Conservation (phyloP, 371 early-diverging fungal genomes). For the Rhizopus arrhizus region DNA sequence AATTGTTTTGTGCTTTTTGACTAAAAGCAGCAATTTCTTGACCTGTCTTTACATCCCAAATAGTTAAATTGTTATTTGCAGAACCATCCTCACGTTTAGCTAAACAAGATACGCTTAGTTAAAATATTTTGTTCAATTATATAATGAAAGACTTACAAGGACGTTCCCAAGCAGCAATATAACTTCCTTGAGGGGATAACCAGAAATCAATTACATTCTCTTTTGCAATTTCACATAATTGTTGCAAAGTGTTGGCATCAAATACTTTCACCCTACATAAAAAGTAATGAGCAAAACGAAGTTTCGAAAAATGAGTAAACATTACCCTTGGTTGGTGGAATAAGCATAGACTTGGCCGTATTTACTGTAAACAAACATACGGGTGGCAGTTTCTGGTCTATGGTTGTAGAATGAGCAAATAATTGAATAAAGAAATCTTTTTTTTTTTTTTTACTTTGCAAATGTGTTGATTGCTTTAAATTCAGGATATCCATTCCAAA, state of each 20-base stretch:
- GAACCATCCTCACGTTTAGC: constrained; percentile 74
- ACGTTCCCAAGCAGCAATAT: constrained; percentile 87
- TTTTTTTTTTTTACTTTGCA: constrained; percentile 42
- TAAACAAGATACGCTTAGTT: constrained; percentile 16
- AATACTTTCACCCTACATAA: constrained; percentile 69
- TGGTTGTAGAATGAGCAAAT: not conserved
- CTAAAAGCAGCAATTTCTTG: constrained; percentile 71
- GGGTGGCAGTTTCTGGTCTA: constrained; percentile 65
- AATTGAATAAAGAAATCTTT: constrained; percentile 1
- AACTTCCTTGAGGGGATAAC: constrained; percentile 91
- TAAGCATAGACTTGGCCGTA: constrained; percentile 81
- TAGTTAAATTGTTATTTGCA: constrained; percentile 70
- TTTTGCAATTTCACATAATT: constrained; percentile 67
- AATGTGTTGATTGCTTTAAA: constrained; percentile 52
- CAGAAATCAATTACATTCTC: constrained; percentile 80
- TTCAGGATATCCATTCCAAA: constrained; percentile 65
- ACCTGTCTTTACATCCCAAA: constrained; percentile 82
- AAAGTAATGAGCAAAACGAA: not conserved
- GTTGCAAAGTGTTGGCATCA: constrained; percentile 64
- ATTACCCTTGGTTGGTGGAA: constrained; percentile 68
- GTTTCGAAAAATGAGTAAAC: not conserved
- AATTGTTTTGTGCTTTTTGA: constrained; percentile 77
- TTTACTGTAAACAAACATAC: constrained; percentile 80
- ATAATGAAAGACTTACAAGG: constrained; percentile 55
- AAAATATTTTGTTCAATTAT: not conserved